A percentile compares a stretch with the other conserved stretches of the same genome.
Conservation (phyloP, 495 filamentous ascomycete genomes). For the Penicillium malachiteum region DNA sequence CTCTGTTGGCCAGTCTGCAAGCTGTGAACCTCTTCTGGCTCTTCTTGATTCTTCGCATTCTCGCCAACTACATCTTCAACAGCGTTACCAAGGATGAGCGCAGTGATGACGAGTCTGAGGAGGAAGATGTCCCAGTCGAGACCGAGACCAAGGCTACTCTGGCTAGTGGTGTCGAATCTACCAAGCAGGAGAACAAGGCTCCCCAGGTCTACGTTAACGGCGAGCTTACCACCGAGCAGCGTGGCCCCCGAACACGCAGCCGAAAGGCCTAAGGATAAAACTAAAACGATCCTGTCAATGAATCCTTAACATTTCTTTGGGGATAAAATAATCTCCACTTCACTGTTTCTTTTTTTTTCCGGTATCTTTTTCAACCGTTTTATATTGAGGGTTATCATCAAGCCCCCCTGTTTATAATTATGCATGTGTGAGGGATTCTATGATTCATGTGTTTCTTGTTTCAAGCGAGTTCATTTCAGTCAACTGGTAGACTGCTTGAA, state of each 20-base stretch:
- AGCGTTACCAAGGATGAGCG: slow-evolving; percentile 53
- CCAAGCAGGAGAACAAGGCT: slow-evolving; percentile 35
- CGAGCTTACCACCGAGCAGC: slow-evolving; percentile 30
- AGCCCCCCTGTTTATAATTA: slow-evolving; percentile 20
- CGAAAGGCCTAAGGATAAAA: slow-evolving; percentile 18
- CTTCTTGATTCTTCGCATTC: slow-evolving; percentile 75
- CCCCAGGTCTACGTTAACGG: slow-evolving; percentile 43
- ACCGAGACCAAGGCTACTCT: slow-evolving; percentile 25
- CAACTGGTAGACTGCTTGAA: neutral
- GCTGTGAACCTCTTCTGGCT: slow-evolving; percentile 86
- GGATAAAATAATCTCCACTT: no score
- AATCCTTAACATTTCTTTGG: neutral
- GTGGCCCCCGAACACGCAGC: slow-evolving; percentile 26
- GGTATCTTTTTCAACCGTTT: slow-evolving; percentile 1
- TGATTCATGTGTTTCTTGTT: slow-evolving; percentile 7
- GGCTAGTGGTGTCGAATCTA: slow-evolving; percentile 30
- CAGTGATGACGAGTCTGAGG: slow-evolving; percentile 61
- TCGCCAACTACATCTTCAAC: slow-evolving; percentile 56
- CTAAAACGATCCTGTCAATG: neutral
- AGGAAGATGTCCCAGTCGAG: slow-evolving; percentile 38
- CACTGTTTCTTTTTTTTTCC: neutral
- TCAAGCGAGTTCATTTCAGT: neutral
- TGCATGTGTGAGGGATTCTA: slow-evolving; percentile 9
- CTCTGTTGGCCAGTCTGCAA: slow-evolving; percentile 70
- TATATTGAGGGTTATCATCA: neutral